Evolutionary conservation across 305 asterid genomes (phyloP).

Genomic region (Rubia peregrina): DNA sequence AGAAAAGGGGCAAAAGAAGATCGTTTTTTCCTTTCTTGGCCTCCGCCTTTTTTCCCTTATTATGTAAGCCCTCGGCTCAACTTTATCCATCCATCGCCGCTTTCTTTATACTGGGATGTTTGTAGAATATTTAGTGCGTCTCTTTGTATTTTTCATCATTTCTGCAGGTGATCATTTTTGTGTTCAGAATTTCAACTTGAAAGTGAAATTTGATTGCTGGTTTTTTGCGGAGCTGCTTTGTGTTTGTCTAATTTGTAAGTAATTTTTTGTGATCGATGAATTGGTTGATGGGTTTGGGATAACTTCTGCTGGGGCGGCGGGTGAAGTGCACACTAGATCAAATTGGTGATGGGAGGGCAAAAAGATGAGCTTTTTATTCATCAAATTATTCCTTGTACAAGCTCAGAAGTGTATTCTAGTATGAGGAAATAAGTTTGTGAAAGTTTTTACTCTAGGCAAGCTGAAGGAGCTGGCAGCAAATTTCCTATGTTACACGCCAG

Average conservation of each 20-base stretch:
- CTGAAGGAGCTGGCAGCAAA: neutral
- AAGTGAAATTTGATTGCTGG: neutral
- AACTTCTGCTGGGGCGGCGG: constrained; percentile 23
- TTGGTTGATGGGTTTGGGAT: constrained; percentile 23
- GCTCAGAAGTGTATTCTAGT: constrained; percentile 14
- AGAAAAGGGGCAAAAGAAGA: neutral
- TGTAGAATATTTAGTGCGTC: constrained; percentile 6
- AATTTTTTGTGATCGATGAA: constrained; percentile 15
- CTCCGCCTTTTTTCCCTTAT: constrained; percentile 13
- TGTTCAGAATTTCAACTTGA: neutral
- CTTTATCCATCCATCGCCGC: constrained; percentile 2
- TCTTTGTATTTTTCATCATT: neutral
- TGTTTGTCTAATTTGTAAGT: neutral
- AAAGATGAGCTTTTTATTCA: neutral
- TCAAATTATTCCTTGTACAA: constrained; percentile 14
- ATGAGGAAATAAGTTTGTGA: constrained; percentile 11
- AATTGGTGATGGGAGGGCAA: constrained; percentile 3
- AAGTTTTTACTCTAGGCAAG: constrained; percentile 5
- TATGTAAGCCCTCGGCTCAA: constrained; percentile 25
- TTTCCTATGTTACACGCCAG: neutral
- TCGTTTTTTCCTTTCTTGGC: constrained; percentile 13
- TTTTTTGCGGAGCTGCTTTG: constrained; percentile 4
- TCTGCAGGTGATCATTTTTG: neutral
- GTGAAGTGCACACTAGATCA: constrained; percentile 19
- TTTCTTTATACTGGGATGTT: neutral